phyloP scores from a whole-genome alignment of 1,284 basidiomycete genomes.

The Microbotryum intermedium region DNA sequence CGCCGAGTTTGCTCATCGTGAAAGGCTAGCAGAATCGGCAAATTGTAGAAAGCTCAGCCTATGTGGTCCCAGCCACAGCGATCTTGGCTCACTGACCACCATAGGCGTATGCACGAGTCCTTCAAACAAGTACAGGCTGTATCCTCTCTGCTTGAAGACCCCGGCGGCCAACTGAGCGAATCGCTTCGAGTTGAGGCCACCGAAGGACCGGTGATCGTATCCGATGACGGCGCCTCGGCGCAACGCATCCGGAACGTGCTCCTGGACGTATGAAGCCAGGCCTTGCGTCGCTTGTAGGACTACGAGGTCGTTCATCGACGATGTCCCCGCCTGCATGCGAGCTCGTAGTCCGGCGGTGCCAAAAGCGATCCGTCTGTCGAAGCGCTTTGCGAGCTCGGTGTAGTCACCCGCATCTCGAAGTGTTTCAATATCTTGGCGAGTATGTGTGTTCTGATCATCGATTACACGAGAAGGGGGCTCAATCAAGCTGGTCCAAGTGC shows the following conservation, averaged over 20 bases:
- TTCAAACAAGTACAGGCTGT: constrained; percentile 60
- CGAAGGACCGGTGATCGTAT: constrained; percentile 49
- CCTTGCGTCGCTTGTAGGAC: constrained; percentile 55
- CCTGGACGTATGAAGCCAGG: constrained; percentile 44
- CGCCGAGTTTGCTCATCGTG: constrained; percentile 54
- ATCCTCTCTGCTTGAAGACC: constrained; percentile 54
- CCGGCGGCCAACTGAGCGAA: constrained; percentile 67
- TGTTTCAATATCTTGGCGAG: constrained; percentile 49
- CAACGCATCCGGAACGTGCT: constrained; percentile 49
- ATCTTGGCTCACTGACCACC: constrained; percentile 44
- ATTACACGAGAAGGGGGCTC: not conserved
- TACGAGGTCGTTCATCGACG: constrained; percentile 75
- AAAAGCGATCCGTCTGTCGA: constrained; percentile 67
- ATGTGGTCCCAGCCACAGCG: not conserved
- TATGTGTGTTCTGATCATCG: constrained; percentile 48
- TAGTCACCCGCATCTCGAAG: constrained; percentile 46
- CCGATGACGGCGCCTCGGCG: constrained; percentile 65
- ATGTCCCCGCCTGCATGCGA: constrained; percentile 73
- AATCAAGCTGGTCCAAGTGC: not conserved
- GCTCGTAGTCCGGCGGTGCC: constrained; percentile 75
- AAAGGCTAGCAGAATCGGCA: constrained; percentile 52
- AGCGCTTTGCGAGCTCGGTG: constrained; percentile 50
- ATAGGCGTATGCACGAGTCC: constrained; percentile 71
- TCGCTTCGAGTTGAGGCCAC: constrained; percentile 62
- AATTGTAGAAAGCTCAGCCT: not conserved